phyloP scores from a whole-genome alignment of 2,329 filamentous ascomycete genomes.

The Nannizzia gypsea region DNA sequence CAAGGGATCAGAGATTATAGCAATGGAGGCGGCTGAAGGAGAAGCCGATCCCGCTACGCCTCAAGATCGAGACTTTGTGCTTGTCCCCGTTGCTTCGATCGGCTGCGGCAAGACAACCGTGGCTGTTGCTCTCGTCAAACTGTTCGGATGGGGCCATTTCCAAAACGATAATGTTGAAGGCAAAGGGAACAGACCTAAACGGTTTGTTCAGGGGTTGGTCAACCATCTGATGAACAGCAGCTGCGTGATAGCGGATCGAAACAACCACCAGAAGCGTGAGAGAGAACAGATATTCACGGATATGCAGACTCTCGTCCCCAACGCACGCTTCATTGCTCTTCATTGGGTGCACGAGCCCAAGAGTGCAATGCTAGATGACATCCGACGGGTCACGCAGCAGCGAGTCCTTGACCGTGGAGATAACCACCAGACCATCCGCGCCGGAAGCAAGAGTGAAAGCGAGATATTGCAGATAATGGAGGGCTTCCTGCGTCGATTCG shows the following conservation, averaged over 20 bases:
- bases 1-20: conserved; percentile 81
- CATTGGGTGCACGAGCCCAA: conserved; percentile 70
- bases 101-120: conserved; percentile 96
- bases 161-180: conserved; percentile 94
- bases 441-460: conserved; percentile 54
- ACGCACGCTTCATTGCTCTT: conserved; percentile 66
- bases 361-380: conserved; percentile 51
- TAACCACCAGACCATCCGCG: conserved; percentile 96
- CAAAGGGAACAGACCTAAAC: conserved; percentile 58
- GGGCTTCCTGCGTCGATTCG: conserved; percentile 76
- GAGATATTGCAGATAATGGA: conserved; percentile 91
- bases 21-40: conserved; percentile 45
- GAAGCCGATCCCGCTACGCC: conserved; percentile 30
- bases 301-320: conserved; percentile 48
- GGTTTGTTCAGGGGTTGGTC: conserved; percentile 62
- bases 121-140: conserved; percentile 63
- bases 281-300: conserved; percentile 78
- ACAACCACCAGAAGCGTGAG: conserved; percentile 84
- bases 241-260: conserved; percentile 81
- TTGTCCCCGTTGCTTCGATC: conserved; percentile 86
- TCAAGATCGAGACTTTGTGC: conserved; percentile 56
- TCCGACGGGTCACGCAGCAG: conserved; percentile 61
- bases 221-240: conserved; percentile 51
- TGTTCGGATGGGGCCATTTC: conserved; percentile 85
- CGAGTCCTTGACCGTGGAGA: conserved; percentile 78